A percentile compares a stretch with the other conserved stretches of the same genome.
Conservation (phyloP, 768 basidiomycete species). For the Mrakia hoshinonis region DNA sequence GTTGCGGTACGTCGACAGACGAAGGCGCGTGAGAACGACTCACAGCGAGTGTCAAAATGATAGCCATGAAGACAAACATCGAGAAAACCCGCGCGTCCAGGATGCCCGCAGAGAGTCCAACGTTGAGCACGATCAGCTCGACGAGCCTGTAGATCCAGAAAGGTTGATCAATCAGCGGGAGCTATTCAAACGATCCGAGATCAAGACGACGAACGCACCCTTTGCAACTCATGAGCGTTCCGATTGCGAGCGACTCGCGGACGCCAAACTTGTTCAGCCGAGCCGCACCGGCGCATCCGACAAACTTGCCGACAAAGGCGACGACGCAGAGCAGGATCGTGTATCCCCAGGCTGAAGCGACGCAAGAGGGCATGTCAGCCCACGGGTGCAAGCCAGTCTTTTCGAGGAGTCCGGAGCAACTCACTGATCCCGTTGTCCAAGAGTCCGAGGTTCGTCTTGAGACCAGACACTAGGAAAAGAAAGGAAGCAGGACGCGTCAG, state of each 20-base stretch:
- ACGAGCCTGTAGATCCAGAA: slow-evolving; percentile 47
- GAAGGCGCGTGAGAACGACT: not conserved
- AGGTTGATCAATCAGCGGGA: not conserved
- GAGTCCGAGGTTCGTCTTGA: slow-evolving; percentile 69
- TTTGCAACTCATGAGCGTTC: slow-evolving; percentile 82
- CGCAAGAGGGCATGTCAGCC: not conserved
- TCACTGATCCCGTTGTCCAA: slow-evolving; percentile 56
- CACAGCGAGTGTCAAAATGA: slow-evolving; percentile 19
- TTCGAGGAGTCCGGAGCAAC: not conserved
- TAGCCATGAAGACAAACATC: slow-evolving; percentile 66
- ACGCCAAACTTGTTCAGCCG: slow-evolving; percentile 55
- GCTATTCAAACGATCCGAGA: not conserved
- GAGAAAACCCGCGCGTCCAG: slow-evolving; percentile 63
- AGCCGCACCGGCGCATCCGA: slow-evolving; percentile 57
- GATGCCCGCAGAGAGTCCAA: slow-evolving; percentile 65
- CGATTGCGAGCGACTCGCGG: slow-evolving; percentile 75
- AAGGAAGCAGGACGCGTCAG: not conserved
- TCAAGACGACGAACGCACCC: slow-evolving; percentile 47
- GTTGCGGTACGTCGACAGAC: not conserved
- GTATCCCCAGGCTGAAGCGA: slow-evolving; percentile 60
- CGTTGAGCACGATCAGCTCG: slow-evolving; percentile 84
- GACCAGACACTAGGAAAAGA: slow-evolving; percentile 51
- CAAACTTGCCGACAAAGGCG: slow-evolving; percentile 72
- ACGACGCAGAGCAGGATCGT: slow-evolving; percentile 62
- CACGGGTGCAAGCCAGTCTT: not conserved